These are phyloP conservation scores for Starmerella ratchasimensis DNA, from an alignment of 805 yeast species.

Conservation along the genomic window DNA sequence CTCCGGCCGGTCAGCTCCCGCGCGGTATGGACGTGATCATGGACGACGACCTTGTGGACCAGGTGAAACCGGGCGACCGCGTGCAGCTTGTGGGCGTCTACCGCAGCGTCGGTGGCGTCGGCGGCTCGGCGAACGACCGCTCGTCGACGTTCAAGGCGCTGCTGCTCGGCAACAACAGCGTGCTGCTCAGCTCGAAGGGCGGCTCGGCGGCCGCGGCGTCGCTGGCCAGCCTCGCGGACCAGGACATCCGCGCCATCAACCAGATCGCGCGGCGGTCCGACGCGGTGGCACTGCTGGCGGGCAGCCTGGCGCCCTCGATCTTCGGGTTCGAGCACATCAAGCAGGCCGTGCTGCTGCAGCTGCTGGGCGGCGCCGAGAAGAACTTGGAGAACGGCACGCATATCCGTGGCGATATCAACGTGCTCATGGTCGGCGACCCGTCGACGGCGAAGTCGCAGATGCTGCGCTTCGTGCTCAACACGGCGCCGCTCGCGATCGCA, in stretches of 20 bases:
- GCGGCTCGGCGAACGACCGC: conserved; percentile 6
- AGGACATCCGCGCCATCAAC: conserved; percentile 77
- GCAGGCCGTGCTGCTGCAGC: conserved; percentile 77
- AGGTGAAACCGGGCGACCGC: conserved; percentile 90
- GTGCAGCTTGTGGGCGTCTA: conserved; percentile 88
- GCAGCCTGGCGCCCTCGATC: conserved; percentile 88
- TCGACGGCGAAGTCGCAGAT: conserved; percentile 96
- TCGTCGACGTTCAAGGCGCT: conserved; percentile 54
- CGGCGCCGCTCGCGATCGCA: conserved; percentile 91
- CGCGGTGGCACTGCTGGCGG: conserved; percentile 65
- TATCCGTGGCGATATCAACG: conserved; percentile 92
- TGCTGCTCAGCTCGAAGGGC: conserved; percentile 75
- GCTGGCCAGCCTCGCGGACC: conserved; percentile 59
- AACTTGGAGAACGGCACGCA: conserved; percentile 91
- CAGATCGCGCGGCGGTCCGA: conserved; percentile 54
- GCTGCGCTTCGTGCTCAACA: conserved; percentile 82
- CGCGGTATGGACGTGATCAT: conserved; percentile 82
- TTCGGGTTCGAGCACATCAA: conserved; percentile 87
- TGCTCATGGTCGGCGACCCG: conserved; percentile 96
- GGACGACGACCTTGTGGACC: conserved; percentile 89
- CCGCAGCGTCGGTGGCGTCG: conserved; percentile 66
- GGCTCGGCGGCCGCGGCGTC: conserved; percentile 51
- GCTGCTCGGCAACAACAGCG: conserved; percentile 78
- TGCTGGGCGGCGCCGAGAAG: conserved; percentile 88
- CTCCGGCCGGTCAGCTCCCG: conserved; percentile 97